These are phyloP conservation scores for Ophiostoma australiae DNA, from an alignment of 2,329 filamentous ascomycete genomes.

Conservation along the genomic window DNA sequence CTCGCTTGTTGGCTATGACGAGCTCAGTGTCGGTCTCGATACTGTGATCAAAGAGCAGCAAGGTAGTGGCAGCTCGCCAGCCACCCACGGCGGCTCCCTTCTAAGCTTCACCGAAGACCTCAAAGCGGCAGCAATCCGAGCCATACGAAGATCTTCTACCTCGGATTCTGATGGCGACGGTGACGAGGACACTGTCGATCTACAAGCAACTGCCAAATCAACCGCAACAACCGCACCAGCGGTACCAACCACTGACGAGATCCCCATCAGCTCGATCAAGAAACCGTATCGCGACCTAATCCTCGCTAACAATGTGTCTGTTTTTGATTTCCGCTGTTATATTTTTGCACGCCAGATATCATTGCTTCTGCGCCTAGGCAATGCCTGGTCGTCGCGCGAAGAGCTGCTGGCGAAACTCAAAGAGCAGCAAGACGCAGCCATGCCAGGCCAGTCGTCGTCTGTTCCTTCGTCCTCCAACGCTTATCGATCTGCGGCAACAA, in stretches of 20 bases:
- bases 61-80: conserved; percentile 48
- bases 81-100: conserved; percentile 67
- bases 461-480: neutral
- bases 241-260: conserved; percentile 34
- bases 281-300: conserved; percentile 92
- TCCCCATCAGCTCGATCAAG: conserved; percentile 57
- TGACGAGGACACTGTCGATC: conserved; percentile 44
- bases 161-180: conserved; percentile 36
- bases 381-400: conserved; percentile 59
- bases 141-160: conserved; percentile 37
- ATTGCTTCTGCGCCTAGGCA: conserved; percentile 76
- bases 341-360: conserved; percentile 86
- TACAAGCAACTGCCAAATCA: conserved; percentile 39
- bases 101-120: conserved; percentile 69
- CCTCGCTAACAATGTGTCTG: conserved; percentile 86
- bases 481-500: conserved; percentile 40
- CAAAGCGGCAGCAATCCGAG: conserved; percentile 52
- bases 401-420: conserved; percentile 58
- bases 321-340: conserved; percentile 93
- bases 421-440: conserved; percentile 55
- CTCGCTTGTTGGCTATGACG: conserved; percentile 89
- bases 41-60: conserved; percentile 69
- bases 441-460: conserved; percentile 40
- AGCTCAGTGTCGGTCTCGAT: conserved; percentile 83
- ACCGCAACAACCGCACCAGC: neutral